Evolutionary conservation across 2,329 filamentous ascomycete genomes (phyloP).

Genomic region (Fusarium redolens): DNA sequence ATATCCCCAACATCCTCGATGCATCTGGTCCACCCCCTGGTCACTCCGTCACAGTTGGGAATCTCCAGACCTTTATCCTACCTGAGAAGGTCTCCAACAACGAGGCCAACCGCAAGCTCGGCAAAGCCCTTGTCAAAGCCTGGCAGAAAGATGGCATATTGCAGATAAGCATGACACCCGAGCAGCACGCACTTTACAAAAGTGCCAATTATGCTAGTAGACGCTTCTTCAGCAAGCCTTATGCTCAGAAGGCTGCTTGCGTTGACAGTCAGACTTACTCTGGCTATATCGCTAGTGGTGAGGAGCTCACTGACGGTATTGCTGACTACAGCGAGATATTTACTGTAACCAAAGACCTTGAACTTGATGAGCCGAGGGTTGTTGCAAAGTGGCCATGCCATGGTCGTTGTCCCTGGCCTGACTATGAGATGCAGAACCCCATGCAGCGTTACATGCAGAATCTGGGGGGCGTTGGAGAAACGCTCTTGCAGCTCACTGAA

Average conservation of each 20-base stretch:
- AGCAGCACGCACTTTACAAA: conserved; percentile 51
- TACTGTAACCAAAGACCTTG: conserved; percentile 62
- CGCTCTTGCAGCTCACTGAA: conserved; percentile 59
- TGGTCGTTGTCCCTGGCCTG: conserved; percentile 61
- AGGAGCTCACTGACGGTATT: conserved; percentile 60
- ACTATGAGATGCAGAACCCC: conserved; percentile 52
- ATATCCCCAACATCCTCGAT: not conserved
- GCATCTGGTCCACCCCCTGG: conserved; percentile 44
- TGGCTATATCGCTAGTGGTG: conserved; percentile 62
- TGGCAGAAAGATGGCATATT: conserved; percentile 60
- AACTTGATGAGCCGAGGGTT: conserved; percentile 53
- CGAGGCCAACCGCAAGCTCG: conserved; percentile 51
- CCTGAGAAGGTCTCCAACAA: conserved; percentile 52
- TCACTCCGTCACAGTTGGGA: conserved; percentile 38
- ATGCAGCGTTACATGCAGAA: conserved; percentile 56
- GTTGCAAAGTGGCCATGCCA: conserved; percentile 60
- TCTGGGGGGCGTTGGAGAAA: conserved; percentile 56
- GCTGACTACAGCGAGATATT: conserved; percentile 65
- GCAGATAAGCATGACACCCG: conserved; percentile 55
- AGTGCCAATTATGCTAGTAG: conserved; percentile 52
- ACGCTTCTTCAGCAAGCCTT: conserved; percentile 53
- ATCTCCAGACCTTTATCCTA: conserved; percentile 57
- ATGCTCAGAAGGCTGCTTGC: conserved; percentile 54
- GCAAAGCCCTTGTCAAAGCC: conserved; percentile 54
- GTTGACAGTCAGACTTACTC: conserved; percentile 59